phyloP scores from a whole-genome alignment of 2,329 filamentous ascomycete genomes.

The Volutella citrinella region DNA sequence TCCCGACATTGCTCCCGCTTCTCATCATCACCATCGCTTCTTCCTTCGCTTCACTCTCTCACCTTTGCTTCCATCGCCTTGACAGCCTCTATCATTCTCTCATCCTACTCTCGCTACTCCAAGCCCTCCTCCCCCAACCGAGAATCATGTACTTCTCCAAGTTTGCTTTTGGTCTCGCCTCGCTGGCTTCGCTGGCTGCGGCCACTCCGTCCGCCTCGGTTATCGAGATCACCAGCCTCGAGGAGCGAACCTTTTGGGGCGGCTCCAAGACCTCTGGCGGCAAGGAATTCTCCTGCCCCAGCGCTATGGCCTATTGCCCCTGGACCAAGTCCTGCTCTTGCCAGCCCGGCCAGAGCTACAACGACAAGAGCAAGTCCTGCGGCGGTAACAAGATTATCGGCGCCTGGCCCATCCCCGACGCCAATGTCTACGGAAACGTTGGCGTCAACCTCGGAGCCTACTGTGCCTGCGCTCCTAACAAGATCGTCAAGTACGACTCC shows the following conservation, averaged over 20 bases:
- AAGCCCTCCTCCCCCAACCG: neutral
- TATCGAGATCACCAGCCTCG: constrained; percentile 30
- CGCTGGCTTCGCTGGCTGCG: constrained; percentile 25
- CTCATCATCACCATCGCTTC: neutral
- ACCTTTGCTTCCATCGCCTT: neutral
- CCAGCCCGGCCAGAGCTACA: constrained; percentile 38
- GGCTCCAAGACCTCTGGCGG: neutral
- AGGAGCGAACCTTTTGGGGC: constrained; percentile 5
- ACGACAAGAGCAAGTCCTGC: constrained; percentile 27
- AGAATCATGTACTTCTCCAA: constrained; percentile 31
- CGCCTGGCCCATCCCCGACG: constrained; percentile 32
- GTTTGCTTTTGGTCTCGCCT: constrained; percentile 21
- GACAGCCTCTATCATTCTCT: neutral
- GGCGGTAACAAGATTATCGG: constrained; percentile 24
- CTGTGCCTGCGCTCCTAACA: constrained; percentile 33
- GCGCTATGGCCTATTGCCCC: constrained; percentile 34
- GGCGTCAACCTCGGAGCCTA: constrained; percentile 28
- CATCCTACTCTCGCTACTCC: neutral
- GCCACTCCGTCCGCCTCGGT: constrained; percentile 18
- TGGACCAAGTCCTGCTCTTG: constrained; percentile 43
- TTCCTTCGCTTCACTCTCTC: neutral
- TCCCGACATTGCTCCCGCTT: neutral
- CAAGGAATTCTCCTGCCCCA: constrained; percentile 29
- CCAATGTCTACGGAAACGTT: constrained; percentile 22
- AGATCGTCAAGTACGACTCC: constrained; percentile 33